Base-by-base conservation (phyloP, 495 filamentous ascomycete genomes). In the Penicillium steckii region DNA sequence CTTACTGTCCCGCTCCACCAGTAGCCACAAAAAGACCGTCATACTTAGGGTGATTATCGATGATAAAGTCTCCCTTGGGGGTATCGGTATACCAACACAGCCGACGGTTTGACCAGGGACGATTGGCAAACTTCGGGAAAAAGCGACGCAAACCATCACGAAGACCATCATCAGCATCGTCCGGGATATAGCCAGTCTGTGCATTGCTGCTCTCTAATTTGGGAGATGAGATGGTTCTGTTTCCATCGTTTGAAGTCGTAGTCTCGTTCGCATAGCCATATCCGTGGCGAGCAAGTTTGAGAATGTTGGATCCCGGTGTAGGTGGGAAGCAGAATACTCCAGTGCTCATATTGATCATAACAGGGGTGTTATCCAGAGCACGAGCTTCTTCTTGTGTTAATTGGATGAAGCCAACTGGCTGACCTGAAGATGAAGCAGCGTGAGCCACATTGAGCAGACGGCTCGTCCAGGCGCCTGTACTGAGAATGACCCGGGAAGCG, bases 311-410 rank as follows among this genome's bases (percentile, higher is more conserved):
- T 8, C 60, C 66, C 4, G 64, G 62, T 0, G 59, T 60, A 8
- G 90, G 88, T 4, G 89, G 88, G 59, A 92, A 86, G 43, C 85
- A 70, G 70, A 91, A 96, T 42, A 88, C 70, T 18, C 89, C 89
- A 0, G 76, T 83, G 15, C 75, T 80, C 50, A 94, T 67, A 65
- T 94, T 90, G 18, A 95, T 67, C 13, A 91, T 59, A 6, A 89
- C 81, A 0, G 88, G 90, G 50, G 83, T 85, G 3, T 73, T 70
- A 8, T 70, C 64, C 13, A 92, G 71, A 0, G 56, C 60, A 0
- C 67, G 65, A 53, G 86, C 79, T 60, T 94, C 90, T 0, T 76
- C 75, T 6, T 73, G 65, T 0, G 82, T 85, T 22, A 95, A 43
- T 44, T 78, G 68, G 3, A 94, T 59, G 68, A 95, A 95, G 1